Percentiles rank a stretch among this genome's conserved stretches.
Evolutionary conservation across 2,329 filamentous ascomycete species (phyloP).

Genomic region (Venturia carpophila): DNA sequence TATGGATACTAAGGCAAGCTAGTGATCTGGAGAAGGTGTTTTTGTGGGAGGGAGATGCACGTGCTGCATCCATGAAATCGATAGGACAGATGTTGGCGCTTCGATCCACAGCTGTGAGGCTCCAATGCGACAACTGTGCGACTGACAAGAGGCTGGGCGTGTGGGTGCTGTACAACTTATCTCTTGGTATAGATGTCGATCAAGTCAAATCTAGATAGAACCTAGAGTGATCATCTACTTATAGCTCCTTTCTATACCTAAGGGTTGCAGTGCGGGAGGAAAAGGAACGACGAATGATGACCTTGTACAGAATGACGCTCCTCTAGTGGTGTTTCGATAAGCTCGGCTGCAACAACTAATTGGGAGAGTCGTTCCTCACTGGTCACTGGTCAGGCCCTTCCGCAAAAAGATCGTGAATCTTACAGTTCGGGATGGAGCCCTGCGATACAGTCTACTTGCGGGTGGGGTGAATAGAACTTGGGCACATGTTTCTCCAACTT

Average conservation of each 20-base stretch:
- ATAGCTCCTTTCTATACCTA: background rate
- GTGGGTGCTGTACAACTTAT: background rate
- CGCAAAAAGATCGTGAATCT: background rate
- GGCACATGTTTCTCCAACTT: background rate
- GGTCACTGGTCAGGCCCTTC: background rate
- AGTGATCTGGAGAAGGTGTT: background rate
- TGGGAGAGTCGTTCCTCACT: background rate
- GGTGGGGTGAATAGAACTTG: background rate
- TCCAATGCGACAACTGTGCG: background rate
- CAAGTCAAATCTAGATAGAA: background rate
- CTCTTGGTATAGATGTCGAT: slow-evolving; percentile 8
- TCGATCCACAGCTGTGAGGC: slow-evolving; percentile 5
- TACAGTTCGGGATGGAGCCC: background rate
- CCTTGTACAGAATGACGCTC: slow-evolving; percentile 1
- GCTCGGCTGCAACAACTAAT: slow-evolving; percentile 6
- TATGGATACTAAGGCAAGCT: background rate
- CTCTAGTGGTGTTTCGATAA: background rate
- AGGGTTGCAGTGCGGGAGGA: background rate
- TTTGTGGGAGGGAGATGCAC: background rate
- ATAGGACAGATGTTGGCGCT: background rate
- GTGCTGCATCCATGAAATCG: background rate
- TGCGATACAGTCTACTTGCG: background rate
- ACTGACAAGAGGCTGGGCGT: slow-evolving; percentile 9
- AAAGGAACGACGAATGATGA: background rate
- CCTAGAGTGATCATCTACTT: background rate